phyloP scores from a whole-genome alignment of 116 monocot species.

The Phalaenopsis hybrid region DNA sequence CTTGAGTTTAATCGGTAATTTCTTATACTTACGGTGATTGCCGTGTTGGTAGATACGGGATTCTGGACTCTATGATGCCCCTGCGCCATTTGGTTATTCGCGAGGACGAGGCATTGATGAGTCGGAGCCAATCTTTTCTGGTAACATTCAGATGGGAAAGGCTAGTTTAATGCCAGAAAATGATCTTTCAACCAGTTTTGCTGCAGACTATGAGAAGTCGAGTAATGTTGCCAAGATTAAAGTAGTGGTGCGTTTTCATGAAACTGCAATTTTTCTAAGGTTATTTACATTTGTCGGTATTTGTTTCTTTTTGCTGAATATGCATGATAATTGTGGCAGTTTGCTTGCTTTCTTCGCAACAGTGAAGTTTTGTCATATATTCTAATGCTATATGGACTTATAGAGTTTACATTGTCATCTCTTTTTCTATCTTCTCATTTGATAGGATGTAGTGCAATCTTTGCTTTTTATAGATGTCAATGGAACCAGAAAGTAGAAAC shows the following conservation, averaged over 20 bases:
- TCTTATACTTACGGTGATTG: not conserved
- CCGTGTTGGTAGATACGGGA: conserved; percentile 36
- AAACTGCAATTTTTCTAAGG: not conserved
- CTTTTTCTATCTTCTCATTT: not conserved
- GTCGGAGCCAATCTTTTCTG: conserved; percentile 37
- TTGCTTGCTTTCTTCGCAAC: not conserved
- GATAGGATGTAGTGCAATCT: not conserved
- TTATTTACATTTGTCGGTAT: not conserved
- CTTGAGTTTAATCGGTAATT: not conserved
- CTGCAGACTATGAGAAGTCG: conserved; percentile 67
- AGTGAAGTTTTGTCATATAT: not conserved
- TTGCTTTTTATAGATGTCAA: not conserved
- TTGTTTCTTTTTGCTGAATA: not conserved
- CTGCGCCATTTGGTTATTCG: conserved; percentile 23
- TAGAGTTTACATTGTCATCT: not conserved
- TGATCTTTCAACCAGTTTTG: conserved; percentile 27
- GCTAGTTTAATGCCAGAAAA: conserved; percentile 38
- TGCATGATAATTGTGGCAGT: not conserved
- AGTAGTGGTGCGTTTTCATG: conserved; percentile 82
- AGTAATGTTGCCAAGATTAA: conserved; percentile 91
- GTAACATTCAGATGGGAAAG: conserved; percentile 33
- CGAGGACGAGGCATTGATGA: conserved; percentile 53
- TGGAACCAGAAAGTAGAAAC: not conserved
- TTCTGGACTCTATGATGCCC: conserved; percentile 43
- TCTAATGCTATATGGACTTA: not conserved